Evolutionary conservation across 73 alveolate genomes (phyloP).

Genomic region (Paramecium biaurelia): DNA sequence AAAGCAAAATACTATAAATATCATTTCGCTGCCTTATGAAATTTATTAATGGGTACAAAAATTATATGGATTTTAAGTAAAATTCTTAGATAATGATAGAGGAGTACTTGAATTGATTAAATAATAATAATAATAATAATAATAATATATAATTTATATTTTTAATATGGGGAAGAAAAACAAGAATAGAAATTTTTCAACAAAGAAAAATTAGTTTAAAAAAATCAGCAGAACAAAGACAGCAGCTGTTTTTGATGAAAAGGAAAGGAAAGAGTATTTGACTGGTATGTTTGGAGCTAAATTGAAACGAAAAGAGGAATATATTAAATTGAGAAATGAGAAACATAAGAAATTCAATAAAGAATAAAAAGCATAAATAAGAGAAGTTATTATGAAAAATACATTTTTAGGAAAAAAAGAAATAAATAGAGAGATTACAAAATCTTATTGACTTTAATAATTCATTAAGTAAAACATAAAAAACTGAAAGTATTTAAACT

Average conservation of each 20-base stretch:
- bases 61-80: no score
- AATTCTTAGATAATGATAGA: no score
- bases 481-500: background rate
- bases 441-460: constrained; percentile 13
- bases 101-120: no score
- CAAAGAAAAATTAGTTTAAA: background rate
- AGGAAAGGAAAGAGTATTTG: constrained; percentile 4
- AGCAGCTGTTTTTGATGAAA: constrained; percentile 45
- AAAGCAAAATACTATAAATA: no score
- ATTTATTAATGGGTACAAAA: no score
- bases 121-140: no score
- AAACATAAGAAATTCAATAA: constrained; percentile 16
- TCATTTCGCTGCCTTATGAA: no score
- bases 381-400: background rate
- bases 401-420: background rate
- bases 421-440: background rate
- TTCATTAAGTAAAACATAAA: background rate
- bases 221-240: background rate
- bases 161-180: constrained; percentile 19
- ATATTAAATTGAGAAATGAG: constrained; percentile 13
- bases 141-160: background rate
- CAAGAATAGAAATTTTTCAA: background rate
- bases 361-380: background rate
- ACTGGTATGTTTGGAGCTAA: constrained; percentile 45
- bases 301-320: constrained; percentile 17